Base-by-base conservation (phyloP, 2,329 filamentous ascomycete species). In the Alternaria burnsii region DNA sequence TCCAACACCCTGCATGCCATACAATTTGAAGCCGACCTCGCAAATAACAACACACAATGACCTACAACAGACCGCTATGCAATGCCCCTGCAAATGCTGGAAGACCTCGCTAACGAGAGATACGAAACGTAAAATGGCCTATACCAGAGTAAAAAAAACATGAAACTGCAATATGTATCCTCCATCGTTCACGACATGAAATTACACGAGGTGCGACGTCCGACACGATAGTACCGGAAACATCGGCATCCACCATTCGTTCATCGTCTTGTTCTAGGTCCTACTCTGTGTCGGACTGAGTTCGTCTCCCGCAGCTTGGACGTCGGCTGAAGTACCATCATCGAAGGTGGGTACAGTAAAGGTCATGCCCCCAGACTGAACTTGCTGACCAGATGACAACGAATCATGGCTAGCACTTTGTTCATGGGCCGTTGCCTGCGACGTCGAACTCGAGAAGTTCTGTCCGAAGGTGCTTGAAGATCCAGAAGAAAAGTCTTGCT, bases 301-400 rank as follows among this genome's bases (percentile, higher is more conserved):
- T 34, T 63, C 58, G 4, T 60, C 60, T 16, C 44, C 41, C 11
- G 40, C 48, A 40, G 43, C 53, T 6, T 18, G 36, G 14, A 26
- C 20, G 4, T 55, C 43, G 18, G 30, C 16, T 11, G 38, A 32
- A 26, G 54, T 28, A 30, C 36, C 47, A 5, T 65, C 59, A n/a
- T 61, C 67, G 55, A 71, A 72, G 22, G 63, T 56, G 12, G 69
- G 60, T 32, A 71, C 44, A 9, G 52, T 72, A 26, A 72, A 70
- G 5, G 61, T 66, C 40, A 55, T 63, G 11, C 60, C 69, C n/a
- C 67, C 59, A 16, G 61, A 58, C 44, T 65, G 46, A 12, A 66
- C 41, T 36, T 65, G 52, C 38, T 65, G 62, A 5, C 52, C 47
- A 30, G 54, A 54, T 2, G 55, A 41, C 2, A 32, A 48, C 46